Evolutionary conservation across 805 yeast genomes (phyloP).

Genomic region (Wickerhamomyces chaumierensis): DNA sequence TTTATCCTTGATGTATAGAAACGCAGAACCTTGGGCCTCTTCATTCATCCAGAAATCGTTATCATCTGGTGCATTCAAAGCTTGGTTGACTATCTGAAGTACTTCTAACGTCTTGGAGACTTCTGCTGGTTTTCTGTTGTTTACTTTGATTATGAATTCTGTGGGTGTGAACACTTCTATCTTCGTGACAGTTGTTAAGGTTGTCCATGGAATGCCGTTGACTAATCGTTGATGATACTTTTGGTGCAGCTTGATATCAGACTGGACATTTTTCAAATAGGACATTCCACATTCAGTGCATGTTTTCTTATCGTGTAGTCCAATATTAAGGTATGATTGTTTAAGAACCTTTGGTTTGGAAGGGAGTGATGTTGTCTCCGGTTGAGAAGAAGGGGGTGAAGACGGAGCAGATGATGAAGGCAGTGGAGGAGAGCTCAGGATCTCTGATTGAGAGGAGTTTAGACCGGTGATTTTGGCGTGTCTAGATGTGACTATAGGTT

Average conservation of each 20-base stretch:
- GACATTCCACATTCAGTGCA: slow-evolving; percentile 47
- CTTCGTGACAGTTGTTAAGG: slow-evolving; percentile 23
- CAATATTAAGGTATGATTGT: slow-evolving; percentile 12
- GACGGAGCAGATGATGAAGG: background rate
- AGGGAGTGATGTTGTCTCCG: background rate
- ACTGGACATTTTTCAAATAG: slow-evolving; percentile 27
- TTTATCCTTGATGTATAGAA: slow-evolving; percentile 32
- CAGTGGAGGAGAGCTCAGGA: background rate
- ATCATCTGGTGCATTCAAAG: slow-evolving; percentile 48
- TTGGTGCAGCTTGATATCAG: slow-evolving; percentile 36
- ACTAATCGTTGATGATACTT: slow-evolving; percentile 38
- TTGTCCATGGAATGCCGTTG: slow-evolving; percentile 27
- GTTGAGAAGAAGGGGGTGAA: background rate
- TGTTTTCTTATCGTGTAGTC: slow-evolving; percentile 15
- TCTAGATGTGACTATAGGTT: too few species aligned
- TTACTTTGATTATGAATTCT: slow-evolving; percentile 26
- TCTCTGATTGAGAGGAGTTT: background rate
- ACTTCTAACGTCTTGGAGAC: slow-evolving; percentile 26
- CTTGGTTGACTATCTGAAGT: slow-evolving; percentile 44
- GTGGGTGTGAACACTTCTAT: slow-evolving; percentile 11
- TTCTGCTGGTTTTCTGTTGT: slow-evolving; percentile 22
- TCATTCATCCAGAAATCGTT: slow-evolving; percentile 26
- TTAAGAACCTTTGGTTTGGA: slow-evolving; percentile 1
- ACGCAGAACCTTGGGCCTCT: slow-evolving; percentile 31
- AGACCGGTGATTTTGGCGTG: too few species aligned